Evolutionary conservation across 345 rosid species (phyloP).

Genomic region (Moringa oleifera): DNA sequence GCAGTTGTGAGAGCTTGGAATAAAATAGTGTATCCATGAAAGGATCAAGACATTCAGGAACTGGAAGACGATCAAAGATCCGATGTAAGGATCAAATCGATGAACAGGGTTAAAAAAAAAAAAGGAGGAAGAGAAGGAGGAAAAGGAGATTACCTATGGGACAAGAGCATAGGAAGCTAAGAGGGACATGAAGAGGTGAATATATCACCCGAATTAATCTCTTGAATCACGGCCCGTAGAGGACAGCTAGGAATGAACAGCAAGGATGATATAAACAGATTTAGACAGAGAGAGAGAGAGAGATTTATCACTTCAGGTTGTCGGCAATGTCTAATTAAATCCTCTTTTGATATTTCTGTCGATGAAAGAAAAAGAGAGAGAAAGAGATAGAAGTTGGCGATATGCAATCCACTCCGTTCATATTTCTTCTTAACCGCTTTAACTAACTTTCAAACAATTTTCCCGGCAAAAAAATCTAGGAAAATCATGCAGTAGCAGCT

Average conservation of each 20-base stretch:
- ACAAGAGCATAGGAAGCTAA: conserved; percentile 16
- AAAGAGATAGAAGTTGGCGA: conserved; percentile 7
- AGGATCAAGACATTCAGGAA: conserved; percentile 19
- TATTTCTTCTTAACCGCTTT: neutral
- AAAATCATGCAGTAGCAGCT: no score
- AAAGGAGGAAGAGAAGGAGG: neutral
- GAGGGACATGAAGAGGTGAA: conserved; percentile 19
- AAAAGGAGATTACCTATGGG: conserved; percentile 19
- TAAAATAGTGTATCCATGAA: conserved; percentile 4
- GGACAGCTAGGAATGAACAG: neutral
- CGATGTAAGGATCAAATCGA: neutral
- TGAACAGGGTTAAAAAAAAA: neutral
- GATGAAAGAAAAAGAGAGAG: conserved; percentile 1
- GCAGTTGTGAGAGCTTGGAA: neutral
- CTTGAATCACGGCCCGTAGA: neutral
- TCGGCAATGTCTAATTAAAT: neutral
- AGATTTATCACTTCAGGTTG: neutral
- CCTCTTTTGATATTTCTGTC: neutral
- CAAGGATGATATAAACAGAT: neutral
- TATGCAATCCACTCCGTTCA: conserved; percentile 19
- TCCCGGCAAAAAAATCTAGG: neutral
- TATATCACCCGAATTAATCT: conserved; percentile 21
- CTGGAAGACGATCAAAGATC: conserved; percentile 13
- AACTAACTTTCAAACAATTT: neutral
- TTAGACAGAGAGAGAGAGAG: neutral